Base-by-base conservation (phyloP, 352 stramenopile species). In the Phytophthora colocasiae region DNA sequence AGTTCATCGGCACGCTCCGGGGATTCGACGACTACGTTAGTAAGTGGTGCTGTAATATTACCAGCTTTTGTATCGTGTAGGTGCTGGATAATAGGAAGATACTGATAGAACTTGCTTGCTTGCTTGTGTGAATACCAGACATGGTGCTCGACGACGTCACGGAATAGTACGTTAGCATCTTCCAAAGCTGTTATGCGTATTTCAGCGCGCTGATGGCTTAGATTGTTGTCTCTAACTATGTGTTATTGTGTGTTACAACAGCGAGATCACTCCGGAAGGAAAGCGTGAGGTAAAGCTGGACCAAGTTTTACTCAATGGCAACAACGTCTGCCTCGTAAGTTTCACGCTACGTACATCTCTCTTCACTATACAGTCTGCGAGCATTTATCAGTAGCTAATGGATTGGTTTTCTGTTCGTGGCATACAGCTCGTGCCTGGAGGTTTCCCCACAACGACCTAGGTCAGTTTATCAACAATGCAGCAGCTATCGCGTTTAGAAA, bases 231-330 rank as follows among this genome's bases (percentile, higher is more conserved):
- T n/a, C 1, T 43, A 38, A 29, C 46, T 57, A 17, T 6, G 14
- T 43, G 38, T 26, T 26, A 6, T 40, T 47, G 15, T 44, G 4
- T 36, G 8, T n/a, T 40, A 4, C 10, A 31, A 46, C 47, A 96
- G 89, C 59, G 89, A 96, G 55, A 92, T 94, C 55, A 97, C 87
- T 12, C 87, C 87, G 0, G 86, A 93, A 53, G 90, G 89, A 52
- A 97, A 96, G 64, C 89, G 88, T 51, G 84, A 91, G 48, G 87
- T 91, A 51, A 89, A 96, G 66, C 77, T 95, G 38, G 90, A 97
- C 64, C 89, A 99, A 78, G 98, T 99, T 66, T 87, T 99, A 39
- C 90, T 99, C 59, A 99, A 99, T 78, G 98, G 98, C 49, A 98
- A 98, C 86, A 98, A 99, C 75, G 93, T 99, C 52, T 97, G 93